Evolutionary conservation across 345 rosid species (phyloP).

Genomic region (Linum usitatissimum): DNA sequence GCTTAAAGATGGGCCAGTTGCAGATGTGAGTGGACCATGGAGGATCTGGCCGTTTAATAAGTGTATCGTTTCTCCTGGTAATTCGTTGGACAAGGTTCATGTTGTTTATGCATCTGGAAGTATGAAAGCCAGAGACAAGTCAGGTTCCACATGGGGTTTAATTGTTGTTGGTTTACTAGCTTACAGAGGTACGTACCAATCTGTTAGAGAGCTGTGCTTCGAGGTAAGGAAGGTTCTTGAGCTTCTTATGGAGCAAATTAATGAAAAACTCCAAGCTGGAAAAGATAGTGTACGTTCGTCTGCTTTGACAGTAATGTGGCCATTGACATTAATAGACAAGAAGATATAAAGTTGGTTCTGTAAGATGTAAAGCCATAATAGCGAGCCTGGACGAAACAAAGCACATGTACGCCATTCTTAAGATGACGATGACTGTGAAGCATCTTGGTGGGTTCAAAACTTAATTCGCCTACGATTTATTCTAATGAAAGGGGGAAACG

Average conservation of each 20-base stretch:
- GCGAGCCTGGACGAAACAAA: no score
- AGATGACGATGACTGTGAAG: no score
- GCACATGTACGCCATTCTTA: no score
- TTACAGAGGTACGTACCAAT: constrained; percentile 59
- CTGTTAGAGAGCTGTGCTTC: constrained; percentile 63
- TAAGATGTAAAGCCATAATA: no score
- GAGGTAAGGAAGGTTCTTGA: constrained; percentile 85
- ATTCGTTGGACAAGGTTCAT: constrained; percentile 31
- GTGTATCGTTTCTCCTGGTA: constrained; percentile 61
- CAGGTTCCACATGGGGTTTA: constrained; percentile 67
- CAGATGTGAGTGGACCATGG: constrained; percentile 73
- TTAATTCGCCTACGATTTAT: no score
- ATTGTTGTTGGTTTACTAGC: constrained; percentile 80
- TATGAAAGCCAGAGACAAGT: constrained; percentile 48
- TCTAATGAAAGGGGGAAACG: no score
- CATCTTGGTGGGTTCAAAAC: no score
- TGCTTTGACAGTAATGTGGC: no score
- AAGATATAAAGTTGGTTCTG: no score
- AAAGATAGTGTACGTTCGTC: constrained; percentile 63
- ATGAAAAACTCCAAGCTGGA: constrained; percentile 63
- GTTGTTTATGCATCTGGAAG: constrained; percentile 38
- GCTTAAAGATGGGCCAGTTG: constrained; percentile 82
- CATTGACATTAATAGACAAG: no score
- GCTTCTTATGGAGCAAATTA: constrained; percentile 67
- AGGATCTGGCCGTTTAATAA: constrained; percentile 96